Evolutionary conservation across 108 stramenopile genomes (phyloP).

Genomic region (Pseudonitzschia multistriata): DNA sequence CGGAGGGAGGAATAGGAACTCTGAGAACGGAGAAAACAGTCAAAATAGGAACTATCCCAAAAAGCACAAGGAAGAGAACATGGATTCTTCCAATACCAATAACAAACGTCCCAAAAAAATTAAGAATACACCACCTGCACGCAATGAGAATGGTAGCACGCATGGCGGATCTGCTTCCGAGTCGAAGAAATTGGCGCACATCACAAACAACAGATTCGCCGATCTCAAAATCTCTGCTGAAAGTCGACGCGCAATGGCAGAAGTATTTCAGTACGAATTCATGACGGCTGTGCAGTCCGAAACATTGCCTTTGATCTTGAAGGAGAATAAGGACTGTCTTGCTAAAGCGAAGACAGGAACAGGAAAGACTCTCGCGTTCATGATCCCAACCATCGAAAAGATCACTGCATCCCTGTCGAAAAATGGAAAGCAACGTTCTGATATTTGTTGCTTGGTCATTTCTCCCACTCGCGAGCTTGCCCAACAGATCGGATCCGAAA

Average conservation of each 20-base stretch:
- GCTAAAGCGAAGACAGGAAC: slow-evolving; percentile 88
- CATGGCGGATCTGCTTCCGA: not conserved
- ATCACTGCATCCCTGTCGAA: slow-evolving; percentile 43
- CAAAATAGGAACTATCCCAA: not conserved
- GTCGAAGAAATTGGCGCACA: slow-evolving; percentile 11
- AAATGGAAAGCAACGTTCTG: slow-evolving; percentile 21
- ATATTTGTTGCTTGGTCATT: slow-evolving; percentile 80
- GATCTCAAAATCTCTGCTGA: slow-evolving; percentile 33
- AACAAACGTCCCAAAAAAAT: slow-evolving; percentile 12
- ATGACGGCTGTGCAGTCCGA: slow-evolving; percentile 83
- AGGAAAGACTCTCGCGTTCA: slow-evolving; percentile 91
- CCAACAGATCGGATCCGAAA: slow-evolving; percentile 80
- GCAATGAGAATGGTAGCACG: not conserved
- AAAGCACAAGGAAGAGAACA: not conserved
- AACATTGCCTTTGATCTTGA: slow-evolving; percentile 58
- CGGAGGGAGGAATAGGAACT: not conserved
- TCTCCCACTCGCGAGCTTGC: slow-evolving; percentile 91
- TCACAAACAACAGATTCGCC: slow-evolving; percentile 43
- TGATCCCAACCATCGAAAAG: slow-evolving; percentile 83
- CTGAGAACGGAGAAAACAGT: not conserved
- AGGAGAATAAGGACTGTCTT: slow-evolving; percentile 32
- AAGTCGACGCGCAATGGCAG: slow-evolving; percentile 52
- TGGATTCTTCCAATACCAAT: not conserved
- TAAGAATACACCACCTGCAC: not conserved
- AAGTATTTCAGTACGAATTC: slow-evolving; percentile 63